A percentile compares a stretch with the other conserved stretches of the same genome.
These are phyloP conservation scores for Pelargonium cotyledonis DNA, from an alignment of 441 rosid species.

Conservation along the genomic window DNA sequence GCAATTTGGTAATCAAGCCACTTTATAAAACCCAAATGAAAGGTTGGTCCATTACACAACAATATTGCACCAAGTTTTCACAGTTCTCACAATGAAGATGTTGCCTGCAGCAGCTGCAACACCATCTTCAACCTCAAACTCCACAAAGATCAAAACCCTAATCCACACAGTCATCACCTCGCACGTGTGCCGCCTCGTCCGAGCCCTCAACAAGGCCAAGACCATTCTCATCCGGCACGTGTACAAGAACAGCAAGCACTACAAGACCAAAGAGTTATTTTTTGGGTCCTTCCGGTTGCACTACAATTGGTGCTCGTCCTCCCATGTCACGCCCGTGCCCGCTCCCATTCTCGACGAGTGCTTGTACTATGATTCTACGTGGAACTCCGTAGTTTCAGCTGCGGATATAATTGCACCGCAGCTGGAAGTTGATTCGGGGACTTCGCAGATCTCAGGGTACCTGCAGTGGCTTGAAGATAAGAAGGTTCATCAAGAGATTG, in stretches of 20 bases:
- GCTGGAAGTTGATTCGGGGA: constrained; percentile 15
- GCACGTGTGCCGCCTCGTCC: constrained; percentile 39
- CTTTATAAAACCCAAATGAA: constrained; percentile 26
- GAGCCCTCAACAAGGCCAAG: constrained; percentile 52
- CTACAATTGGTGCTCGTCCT: constrained; percentile 85
- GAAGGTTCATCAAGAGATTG: constrained; percentile 11
- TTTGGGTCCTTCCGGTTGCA: constrained; percentile 81
- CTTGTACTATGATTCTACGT: constrained; percentile 41
- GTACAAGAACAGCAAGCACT: constrained; percentile 29
- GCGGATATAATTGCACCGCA: constrained; percentile 11
- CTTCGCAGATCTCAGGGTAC: constrained; percentile 48
- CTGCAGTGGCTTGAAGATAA: constrained; percentile 66
- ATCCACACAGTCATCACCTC: constrained; percentile 45
- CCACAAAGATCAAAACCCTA: constrained; percentile 53
- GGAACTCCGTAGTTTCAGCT: constrained; percentile 39
- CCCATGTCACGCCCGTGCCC: constrained; percentile 52
- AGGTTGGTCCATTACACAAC: constrained; percentile 29
- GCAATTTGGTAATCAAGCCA: constrained; percentile 31
- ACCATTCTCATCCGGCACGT: constrained; percentile 36
- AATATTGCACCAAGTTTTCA: constrained; percentile 33
- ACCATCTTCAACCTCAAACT: constrained; percentile 39
- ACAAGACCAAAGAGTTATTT: constrained; percentile 28
- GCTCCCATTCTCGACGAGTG: constrained; percentile 46
- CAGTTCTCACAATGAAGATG: not conserved
- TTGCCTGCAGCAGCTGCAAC: constrained; percentile 16